These are phyloP conservation scores for Lactifluus volemus DNA, from an alignment of 768 basidiomycete species.

Conservation along the genomic window DNA sequence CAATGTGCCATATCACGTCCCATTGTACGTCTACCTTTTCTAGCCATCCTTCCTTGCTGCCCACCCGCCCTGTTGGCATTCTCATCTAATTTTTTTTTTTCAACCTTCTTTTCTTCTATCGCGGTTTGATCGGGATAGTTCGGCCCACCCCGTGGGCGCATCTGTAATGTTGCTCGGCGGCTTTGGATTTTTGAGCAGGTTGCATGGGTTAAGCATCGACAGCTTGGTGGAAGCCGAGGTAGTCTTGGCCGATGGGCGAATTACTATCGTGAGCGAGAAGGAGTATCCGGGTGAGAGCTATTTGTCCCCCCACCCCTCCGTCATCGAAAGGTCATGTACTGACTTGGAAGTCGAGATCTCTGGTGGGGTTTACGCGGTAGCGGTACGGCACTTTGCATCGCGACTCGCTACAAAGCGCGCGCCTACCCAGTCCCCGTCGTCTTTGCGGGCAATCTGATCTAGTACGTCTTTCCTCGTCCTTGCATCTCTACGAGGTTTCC, in stretches of 20 bases:
- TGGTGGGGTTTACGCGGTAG: conserved; percentile 87
- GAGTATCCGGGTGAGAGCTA: conserved; percentile 52
- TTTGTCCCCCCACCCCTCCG: neutral
- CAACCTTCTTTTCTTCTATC: neutral
- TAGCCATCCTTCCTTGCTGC: neutral
- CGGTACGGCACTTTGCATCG: conserved; percentile 75
- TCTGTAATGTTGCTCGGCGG: conserved; percentile 80
- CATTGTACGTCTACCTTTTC: conserved; percentile 23
- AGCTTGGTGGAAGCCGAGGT: conserved; percentile 88
- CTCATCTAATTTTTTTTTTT: neutral
- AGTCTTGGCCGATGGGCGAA: conserved; percentile 84
- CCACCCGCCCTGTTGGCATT: neutral
- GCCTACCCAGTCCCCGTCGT: conserved; percentile 87
- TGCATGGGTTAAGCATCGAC: conserved; percentile 83
- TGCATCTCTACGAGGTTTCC: neutral
- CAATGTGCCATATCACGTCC: conserved; percentile 70
- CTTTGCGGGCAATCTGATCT: conserved; percentile 88
- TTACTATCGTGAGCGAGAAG: conserved; percentile 65
- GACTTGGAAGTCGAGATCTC: conserved; percentile 42
- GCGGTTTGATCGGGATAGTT: conserved; percentile 31
- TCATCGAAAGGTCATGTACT: neutral
- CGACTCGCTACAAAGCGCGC: conserved; percentile 81
- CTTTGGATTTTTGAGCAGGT: conserved; percentile 79
- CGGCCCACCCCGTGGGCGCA: conserved; percentile 74
- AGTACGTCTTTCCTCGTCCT: conserved; percentile 41